Percentiles rank a stretch among this genome's conserved stretches.
Evolutionary conservation across 768 basidiomycete species (phyloP).

Genomic region (Pholiota conissans): DNA sequence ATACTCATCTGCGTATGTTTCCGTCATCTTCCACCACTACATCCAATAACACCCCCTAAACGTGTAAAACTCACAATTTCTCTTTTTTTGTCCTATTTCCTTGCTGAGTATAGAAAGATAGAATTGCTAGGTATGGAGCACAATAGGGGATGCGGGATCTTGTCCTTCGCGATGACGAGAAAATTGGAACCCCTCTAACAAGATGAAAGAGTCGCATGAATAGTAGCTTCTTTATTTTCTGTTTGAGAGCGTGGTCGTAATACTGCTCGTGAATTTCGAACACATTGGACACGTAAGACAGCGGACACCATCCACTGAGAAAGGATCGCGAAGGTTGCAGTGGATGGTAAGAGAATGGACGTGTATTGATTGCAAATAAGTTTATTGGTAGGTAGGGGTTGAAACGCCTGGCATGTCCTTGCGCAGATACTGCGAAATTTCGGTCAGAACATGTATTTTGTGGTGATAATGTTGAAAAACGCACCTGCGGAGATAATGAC

Average conservation of each 20-base stretch:
- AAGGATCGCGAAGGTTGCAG: conserved; percentile 40
- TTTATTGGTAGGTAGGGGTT: conserved; percentile 72
- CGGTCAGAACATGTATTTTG: conserved; percentile 3
- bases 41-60: conserved; percentile 87
- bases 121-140: conserved; percentile 63
- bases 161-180: conserved; percentile 21
- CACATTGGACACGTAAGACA: conserved; percentile 62
- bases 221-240: conserved; percentile 52
- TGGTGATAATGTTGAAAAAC: conserved; percentile 19
- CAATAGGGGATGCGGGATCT: conserved; percentile 55
- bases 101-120: conserved; percentile 45
- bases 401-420: conserved; percentile 81
- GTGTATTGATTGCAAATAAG: conserved; percentile 56
- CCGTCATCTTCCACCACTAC: conserved; percentile 84
- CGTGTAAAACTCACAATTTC: conserved; percentile 64
- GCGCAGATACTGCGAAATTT: conserved; percentile 60
- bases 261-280: conserved; percentile 78
- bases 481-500: conserved; percentile 60
- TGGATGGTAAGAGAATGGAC: conserved; percentile 50
- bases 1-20: conserved; percentile 78
- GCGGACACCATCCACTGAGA: conserved; percentile 42
- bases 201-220: conserved; percentile 22
- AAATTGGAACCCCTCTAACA: conserved; percentile 9
- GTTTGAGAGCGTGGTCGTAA: conserved; percentile 78
- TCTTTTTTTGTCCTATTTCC: conserved; percentile 54